Evolutionary conservation across 169 alveolate species (phyloP), one percentile per base, ranked within the genome.

Genomic region (Pseudocohnilembus persalinus): DNA sequence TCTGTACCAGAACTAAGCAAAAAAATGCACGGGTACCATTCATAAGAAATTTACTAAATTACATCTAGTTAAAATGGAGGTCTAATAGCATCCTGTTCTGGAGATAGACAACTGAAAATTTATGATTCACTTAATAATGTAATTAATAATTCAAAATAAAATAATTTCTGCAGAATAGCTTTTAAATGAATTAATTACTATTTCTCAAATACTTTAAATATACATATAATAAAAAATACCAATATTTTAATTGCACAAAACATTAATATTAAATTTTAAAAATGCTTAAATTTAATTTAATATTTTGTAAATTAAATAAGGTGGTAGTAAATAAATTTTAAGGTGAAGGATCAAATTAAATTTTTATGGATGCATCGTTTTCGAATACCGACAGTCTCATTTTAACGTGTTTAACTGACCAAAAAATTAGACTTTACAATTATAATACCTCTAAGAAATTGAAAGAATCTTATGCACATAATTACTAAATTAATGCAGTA

Each of bases 31-130:
- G 80, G 80, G 65, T 65, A 80, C 6, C 90, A 86, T 33, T 64
- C 31, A 68, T 68, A 72, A 16, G 90, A 86, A 64, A 81, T 86
- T 31, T 74, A 80, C 74, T 77, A 72, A 0, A 79, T 86, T 4
- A 79, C 83, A 0, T 33, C 73, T 32, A 80, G 74, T 34, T 75
- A 80, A 74, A 86, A 86, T 80, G 90, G 90, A 34, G 32, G 82
- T 0, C n/a, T 86, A 1, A 81, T 86, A 28, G 90, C 90, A 26
- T 68, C 87, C 4, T 79, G 86, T 63, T 83, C 87, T 34, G 87
- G 87, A 29, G 90, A 86, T 65, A 86, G 79, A 49, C 33, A 28
- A 24, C 63, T 86, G 30, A 86, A 81, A 75, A 29, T 86, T 64
- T 86, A 86, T 65, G 90, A 86, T 49, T 11, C 68, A 49, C 4